Conservation (phyloP, 768 basidiomycete species). For the Trametes cingulata region DNA sequence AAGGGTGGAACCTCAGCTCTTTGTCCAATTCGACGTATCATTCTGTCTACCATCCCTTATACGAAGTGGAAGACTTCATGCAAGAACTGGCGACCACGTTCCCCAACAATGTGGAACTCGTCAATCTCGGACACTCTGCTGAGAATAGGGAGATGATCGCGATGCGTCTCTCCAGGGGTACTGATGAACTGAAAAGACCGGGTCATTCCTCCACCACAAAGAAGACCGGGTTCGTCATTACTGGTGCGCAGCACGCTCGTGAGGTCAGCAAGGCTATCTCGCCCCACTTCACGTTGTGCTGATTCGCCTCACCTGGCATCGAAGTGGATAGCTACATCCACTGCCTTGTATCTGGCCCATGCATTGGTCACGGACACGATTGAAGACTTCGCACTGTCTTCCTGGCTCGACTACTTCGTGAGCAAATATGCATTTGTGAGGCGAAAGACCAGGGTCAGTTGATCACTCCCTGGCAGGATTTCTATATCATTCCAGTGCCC, state of each 20-base stretch:
- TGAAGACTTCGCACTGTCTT: conserved; percentile 46
- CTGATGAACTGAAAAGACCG: conserved; percentile 6
- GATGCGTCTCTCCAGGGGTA: conserved; percentile 46
- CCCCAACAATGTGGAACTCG: conserved; percentile 49
- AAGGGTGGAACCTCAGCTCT: conserved; percentile 28
- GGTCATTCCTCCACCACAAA: conserved; percentile 9
- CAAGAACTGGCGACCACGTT: conserved; percentile 44
- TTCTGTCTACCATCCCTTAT: conserved; percentile 53
- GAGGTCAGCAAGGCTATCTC: conserved; percentile 50
- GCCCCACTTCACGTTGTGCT: background rate
- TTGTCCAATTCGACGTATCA: conserved; percentile 40
- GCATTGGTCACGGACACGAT: conserved; percentile 55
- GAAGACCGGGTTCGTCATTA: conserved; percentile 57
- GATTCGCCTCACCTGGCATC: background rate
- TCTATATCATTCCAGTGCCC: conserved; percentile 66
- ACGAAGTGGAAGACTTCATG: conserved; percentile 55
- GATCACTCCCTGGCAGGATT: conserved; percentile 41
- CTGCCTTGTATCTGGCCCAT: conserved; percentile 73
- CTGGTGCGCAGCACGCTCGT: conserved; percentile 74
- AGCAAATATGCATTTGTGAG: conserved; percentile 24
- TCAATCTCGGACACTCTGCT: conserved; percentile 54
- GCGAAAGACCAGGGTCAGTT: background rate
- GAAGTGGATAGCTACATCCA: conserved; percentile 81
- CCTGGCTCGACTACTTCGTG: conserved; percentile 57
- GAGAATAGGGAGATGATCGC: conserved; percentile 62